These are phyloP conservation scores for Aurantiochytrium sp. DNA, from an alignment of 108 stramenopile species.

Conservation along the genomic window DNA sequence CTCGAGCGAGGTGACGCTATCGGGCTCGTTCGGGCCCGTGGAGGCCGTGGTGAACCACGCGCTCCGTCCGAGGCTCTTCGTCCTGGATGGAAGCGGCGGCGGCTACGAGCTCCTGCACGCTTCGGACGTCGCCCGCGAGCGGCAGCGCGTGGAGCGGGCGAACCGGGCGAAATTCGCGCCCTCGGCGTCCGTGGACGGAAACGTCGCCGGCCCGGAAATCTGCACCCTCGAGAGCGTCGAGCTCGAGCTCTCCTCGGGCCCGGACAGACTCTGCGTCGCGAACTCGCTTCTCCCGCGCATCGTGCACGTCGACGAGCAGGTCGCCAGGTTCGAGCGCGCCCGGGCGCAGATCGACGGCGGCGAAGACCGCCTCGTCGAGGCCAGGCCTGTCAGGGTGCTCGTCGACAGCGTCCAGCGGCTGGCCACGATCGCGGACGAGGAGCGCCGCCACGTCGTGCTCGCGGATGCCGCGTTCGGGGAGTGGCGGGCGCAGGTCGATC, in stretches of 20 bases:
- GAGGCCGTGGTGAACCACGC: neutral
- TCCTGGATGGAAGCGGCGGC: neutral
- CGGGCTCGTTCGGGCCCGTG: neutral
- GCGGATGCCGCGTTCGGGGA: neutral
- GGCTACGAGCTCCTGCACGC: neutral
- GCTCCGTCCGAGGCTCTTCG: neutral
- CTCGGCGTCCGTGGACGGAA: neutral
- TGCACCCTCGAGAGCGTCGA: neutral
- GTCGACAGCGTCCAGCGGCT: neutral
- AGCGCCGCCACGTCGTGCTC: neutral
- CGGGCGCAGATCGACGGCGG: neutral
- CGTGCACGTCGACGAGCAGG: neutral
- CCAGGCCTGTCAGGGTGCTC: neutral
- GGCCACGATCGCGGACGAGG: neutral
- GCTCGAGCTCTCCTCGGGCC: neutral
- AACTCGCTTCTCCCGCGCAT: neutral
- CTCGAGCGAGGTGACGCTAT: neutral
- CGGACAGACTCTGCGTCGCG: neutral
- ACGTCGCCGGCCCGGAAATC: too few species aligned
- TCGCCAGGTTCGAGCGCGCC: neutral
- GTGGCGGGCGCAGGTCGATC: neutral
- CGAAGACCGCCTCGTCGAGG: neutral
- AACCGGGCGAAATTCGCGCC: neutral
- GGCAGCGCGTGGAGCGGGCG: neutral
- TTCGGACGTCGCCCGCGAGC: neutral